These are phyloP conservation scores for Spiromastix sp. DNA, from an alignment of 2,329 filamentous ascomycete genomes.

Conservation along the genomic window DNA sequence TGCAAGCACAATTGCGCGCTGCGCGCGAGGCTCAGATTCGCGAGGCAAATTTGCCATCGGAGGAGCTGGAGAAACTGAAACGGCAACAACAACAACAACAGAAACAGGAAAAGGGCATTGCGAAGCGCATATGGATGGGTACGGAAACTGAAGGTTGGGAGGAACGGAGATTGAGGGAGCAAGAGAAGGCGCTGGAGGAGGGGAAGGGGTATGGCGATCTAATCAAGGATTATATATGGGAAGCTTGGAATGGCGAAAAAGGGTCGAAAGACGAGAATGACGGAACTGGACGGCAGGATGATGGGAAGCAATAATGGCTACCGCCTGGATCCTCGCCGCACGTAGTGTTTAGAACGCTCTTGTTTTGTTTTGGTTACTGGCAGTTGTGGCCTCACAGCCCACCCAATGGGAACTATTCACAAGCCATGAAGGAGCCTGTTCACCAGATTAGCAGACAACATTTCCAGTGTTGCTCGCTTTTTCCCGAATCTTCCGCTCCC, in stretches of 20 bases:
- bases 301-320: too few relatives aligned
- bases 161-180: constrained; percentile 29
- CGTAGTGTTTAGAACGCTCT: too few relatives aligned
- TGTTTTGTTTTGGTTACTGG: too few relatives aligned
- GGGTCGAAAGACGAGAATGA: constrained; percentile 18
- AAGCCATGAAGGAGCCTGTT: too few relatives aligned
- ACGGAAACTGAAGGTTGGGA: constrained; percentile 30
- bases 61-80: constrained; percentile 21
- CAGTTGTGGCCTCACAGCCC: too few relatives aligned
- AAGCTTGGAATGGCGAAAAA: constrained; percentile 25
- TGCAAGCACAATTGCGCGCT: constrained; percentile 11
- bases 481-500: too few relatives aligned
- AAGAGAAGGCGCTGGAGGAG: constrained; percentile 24
- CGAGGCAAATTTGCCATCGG: constrained; percentile 6
- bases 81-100: constrained; percentile 19
- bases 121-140: constrained; percentile 21
- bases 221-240: constrained; percentile 34
- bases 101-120: constrained; percentile 9
- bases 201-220: constrained; percentile 35
- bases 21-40: constrained; percentile 13
- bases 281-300: too few relatives aligned
- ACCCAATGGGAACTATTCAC: too few relatives aligned
- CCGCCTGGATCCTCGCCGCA: too few relatives aligned
- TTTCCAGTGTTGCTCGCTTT: too few relatives aligned
- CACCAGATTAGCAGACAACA: too few relatives aligned